Base-by-base conservation (phyloP, 768 basidiomycete species). In the Tephrocybe sp. region DNA sequence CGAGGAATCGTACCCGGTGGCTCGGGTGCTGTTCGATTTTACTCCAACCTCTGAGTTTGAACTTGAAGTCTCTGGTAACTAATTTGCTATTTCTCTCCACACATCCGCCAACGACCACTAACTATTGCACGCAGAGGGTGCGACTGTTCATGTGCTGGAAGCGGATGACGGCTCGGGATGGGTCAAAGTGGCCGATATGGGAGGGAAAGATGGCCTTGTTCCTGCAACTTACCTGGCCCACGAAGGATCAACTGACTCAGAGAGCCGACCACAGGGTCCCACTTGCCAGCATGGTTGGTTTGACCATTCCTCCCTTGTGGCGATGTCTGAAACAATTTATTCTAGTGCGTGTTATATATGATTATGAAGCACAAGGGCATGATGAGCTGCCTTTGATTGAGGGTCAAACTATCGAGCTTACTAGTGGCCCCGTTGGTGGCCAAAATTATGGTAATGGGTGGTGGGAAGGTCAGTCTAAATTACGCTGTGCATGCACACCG, bases 151-250 rank as follows among this genome's bases (percentile, higher is more conserved):
- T 49, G 73, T 94, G 31, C 61, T 89, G 16, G 90, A 93, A 61
- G 79, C 83, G 52, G 89, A 93, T 52, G 91, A 91, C 57, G 89
- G 88, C 10, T 89, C 88, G 13, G 90, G 90, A 2, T 92, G 90
- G 91, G 79, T 87, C 10, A 92, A 92, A 62, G 86, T 91, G 8
- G 63, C 67, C 19, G 77, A 86, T 59, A 59, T 67, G 31, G 64
- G 65, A n/a, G 80, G 82, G 51, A 73, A 74, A 47, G 78, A 78
- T 57, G 90, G 90, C 8, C 78, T 92, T 33, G 83, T 91, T 10
- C 91, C 91, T n/a, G 87, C 87, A n/a, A 82, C 88, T 19, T 92
- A 92, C 71, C 64, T 91, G 44, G 74, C 79, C 55, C 53, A 52
- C 68, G 19, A 64, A 64, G 37, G 8, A 9, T 38, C 37, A 9